A percentile compares a stretch with the other conserved stretches of the same genome.
Conservation (phyloP, 345 rosid species). For the Salix suchowensis region DNA sequence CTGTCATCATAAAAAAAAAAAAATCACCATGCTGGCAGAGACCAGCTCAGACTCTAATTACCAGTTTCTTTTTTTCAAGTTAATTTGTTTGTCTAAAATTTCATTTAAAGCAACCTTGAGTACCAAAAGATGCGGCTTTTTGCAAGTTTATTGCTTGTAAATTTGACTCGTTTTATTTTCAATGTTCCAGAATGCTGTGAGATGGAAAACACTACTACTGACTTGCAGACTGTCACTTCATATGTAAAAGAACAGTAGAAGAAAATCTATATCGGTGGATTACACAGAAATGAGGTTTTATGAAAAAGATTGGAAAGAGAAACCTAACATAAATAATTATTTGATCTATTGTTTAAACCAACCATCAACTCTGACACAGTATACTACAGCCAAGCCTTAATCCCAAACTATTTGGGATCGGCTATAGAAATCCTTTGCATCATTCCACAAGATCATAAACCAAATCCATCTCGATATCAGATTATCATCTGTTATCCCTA, state of each 20-base stretch:
- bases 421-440: neutral
- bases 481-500: neutral
- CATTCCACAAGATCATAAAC: neutral
- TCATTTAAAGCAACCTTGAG: neutral
- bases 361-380: neutral
- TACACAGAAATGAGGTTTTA: neutral
- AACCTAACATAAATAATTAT: too few relatives aligned
- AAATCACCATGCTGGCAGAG: neutral
- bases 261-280: neutral
- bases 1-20: too few relatives aligned
- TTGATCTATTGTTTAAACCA: neutral
- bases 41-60: neutral
- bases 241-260: neutral
- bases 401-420: neutral
- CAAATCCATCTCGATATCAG: neutral
- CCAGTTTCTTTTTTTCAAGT: neutral
- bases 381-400: neutral
- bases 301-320: neutral
- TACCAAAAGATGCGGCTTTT: neutral
- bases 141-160: neutral
- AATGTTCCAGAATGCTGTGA: neutral
- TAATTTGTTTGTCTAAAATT: neutral
- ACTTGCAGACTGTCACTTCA: neutral
- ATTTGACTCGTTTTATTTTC: neutral
- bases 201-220: neutral